Conservation (phyloP, 1,284 basidiomycete species). For the Ustilago sp. region DNA sequence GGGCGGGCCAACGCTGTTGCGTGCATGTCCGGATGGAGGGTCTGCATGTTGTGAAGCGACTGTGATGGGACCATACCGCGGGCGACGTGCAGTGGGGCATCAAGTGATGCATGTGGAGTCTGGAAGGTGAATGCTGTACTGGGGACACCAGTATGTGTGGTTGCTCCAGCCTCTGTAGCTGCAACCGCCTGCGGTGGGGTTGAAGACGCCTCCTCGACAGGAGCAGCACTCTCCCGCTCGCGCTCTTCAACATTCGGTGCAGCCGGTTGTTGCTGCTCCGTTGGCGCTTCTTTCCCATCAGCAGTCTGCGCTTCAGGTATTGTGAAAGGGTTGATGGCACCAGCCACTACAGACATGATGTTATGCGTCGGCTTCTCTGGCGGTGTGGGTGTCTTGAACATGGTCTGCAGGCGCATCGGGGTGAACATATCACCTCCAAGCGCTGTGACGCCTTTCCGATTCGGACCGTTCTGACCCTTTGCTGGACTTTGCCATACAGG, state of each 20-base stretch:
- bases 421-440: slow-evolving; percentile 67
- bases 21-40: slow-evolving; percentile 27
- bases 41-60: slow-evolving; percentile 48
- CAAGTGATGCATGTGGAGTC: slow-evolving; percentile 14
- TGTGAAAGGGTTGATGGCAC: slow-evolving; percentile 11
- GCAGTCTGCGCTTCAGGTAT: slow-evolving; percentile 8
- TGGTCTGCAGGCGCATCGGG: slow-evolving; percentile 63
- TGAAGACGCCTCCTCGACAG: no score
- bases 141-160: slow-evolving; percentile 11
- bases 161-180: background rate
- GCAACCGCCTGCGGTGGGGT: background rate
- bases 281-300: background rate
- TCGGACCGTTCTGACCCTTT: slow-evolving; percentile 31
- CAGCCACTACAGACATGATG: slow-evolving; percentile 27
- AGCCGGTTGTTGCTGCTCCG: background rate
- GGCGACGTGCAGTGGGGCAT: slow-evolving; percentile 11
- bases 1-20: slow-evolving; percentile 32
- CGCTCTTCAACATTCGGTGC: background rate
- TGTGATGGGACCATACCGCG: slow-evolving; percentile 37
- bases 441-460: slow-evolving; percentile 31
- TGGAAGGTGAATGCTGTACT: slow-evolving; percentile 41
- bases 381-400: slow-evolving; percentile 62
- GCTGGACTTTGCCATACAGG: slow-evolving; percentile 61
- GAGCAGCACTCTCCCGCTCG: background rate
- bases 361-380: slow-evolving; percentile 32